Evolutionary conservation across 768 basidiomycete genomes (phyloP).

Genomic region (Suillus subaureus): DNA sequence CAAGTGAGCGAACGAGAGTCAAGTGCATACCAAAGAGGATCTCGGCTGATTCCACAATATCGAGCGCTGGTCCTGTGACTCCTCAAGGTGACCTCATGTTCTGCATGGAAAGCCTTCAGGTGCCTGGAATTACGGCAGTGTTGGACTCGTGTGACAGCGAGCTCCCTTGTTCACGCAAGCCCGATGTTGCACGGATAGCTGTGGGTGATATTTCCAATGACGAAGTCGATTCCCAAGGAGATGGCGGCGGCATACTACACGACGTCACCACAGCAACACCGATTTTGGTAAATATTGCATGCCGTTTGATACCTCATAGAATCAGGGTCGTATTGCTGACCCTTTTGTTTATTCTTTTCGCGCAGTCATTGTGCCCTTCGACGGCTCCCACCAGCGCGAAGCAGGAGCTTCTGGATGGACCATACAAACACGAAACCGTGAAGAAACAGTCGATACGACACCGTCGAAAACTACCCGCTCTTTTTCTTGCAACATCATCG

Average conservation of each 20-base stretch:
- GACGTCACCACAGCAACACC: conserved; percentile 29
- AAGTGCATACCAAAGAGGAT: conserved; percentile 17
- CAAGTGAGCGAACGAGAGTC: conserved; percentile 10
- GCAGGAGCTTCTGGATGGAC: conserved; percentile 13
- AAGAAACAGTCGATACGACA: conserved; percentile 20
- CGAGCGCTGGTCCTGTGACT: conserved; percentile 24
- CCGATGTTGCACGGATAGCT: background rate
- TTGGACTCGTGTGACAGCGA: conserved; percentile 25
- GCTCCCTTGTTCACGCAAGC: conserved; percentile 2
- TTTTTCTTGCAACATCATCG: conserved; percentile 21
- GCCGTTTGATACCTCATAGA: conserved; percentile 17
- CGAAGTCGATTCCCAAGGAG: conserved; percentile 16
- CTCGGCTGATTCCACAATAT: conserved; percentile 24
- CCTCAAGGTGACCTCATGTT: conserved; percentile 23
- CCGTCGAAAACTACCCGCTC: conserved; percentile 22
- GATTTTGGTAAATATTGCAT: conserved; percentile 31
- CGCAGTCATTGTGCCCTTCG: conserved; percentile 25
- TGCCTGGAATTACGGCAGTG: conserved; percentile 33
- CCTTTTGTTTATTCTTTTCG: conserved; percentile 10
- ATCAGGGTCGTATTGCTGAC: conserved; percentile 25
- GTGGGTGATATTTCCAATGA: background rate
- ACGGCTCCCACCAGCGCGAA: conserved; percentile 21
- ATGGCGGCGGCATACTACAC: conserved; percentile 17
- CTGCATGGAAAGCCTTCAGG: conserved; percentile 12
- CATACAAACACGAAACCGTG: conserved; percentile 14